Evolutionary conservation across 768 basidiomycete genomes (phyloP), one percentile per base, ranked within the genome.

Genomic region (Pleurotus platypus): DNA sequence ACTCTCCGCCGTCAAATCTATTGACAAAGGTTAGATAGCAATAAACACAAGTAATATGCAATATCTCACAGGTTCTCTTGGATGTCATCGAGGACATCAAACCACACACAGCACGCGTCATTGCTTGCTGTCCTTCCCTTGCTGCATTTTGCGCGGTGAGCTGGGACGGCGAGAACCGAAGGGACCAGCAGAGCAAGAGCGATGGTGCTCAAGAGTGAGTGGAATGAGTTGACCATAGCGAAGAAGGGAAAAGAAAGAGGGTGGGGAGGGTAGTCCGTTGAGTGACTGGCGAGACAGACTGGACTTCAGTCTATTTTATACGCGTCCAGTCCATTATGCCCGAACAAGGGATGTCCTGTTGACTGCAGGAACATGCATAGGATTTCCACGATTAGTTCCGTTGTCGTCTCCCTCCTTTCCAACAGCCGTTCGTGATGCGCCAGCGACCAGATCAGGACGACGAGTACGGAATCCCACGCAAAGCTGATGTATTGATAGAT

Each of bases 21-120:
- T 45, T n/a, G 37, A 46, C 27, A 15, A 30, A 13, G 15, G 37
- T 56, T 7, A 56, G 55, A 46, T 16, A 45, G n/a, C 11, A 12
- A 38, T 11, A 9, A 38, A 45, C 12, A 15, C 20, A 16, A 11
- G 24, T n/a, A 4, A 15, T 18, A 18, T 15, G 27, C n/a, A 46
- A 46, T 26, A 13, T n/a, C 55, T 47, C 20, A 56, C 55, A 56
- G 40, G 18, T 45, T 46, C 16, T 46, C 35, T 26, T 56, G 55
- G 22, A 56, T 56, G 43, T 56, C 55, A 47, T 56, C 55, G 9
- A 56, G 46, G 24, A 56, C 55, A 46, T 56, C 55, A 24, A 46
- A 59, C 22, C 43, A 62, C 11, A 42, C 39, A 37, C 56, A 38
- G 15, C 27, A 55, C 30, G 42, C 55, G 18, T 46, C 43, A n/a